Evolutionary conservation across 176 grass and related monocot species (phyloP), one percentile per base, ranked within the genome.

Genomic region (Rhipidocladum racemiflorum): DNA sequence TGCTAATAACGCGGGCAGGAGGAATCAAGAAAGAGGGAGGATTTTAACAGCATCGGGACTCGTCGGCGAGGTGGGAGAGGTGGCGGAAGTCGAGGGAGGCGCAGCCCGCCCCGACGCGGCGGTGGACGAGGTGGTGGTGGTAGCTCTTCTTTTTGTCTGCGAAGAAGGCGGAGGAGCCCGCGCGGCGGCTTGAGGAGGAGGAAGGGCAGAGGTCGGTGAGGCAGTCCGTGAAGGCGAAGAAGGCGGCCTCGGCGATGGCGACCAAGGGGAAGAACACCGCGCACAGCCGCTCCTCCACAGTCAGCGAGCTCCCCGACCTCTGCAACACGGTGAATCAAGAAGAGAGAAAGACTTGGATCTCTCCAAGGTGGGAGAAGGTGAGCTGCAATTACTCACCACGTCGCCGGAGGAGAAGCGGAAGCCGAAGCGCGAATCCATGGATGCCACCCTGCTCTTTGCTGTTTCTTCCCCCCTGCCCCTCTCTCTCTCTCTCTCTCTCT

Each of bases 211-310:
- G 70, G 75, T 66, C 78, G 53, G 65, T 75, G 84, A 93, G 90
- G 89, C 94, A 97, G 68, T 69, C 87, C 10, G 75, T 51, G 77
- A 88, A 74, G n/a, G 72, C 82, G 85, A 86, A 91, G 84, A 94
- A 69, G 70, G 85, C 34, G 34, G 87, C 83, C 87, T 91, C 94
- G 5, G 77, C 64, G 40, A 93, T 70, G 61, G 80, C 70, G 12
- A 97, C 9, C 28, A 87, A 75, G 18, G 91, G 94, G 17, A 97
- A 67, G 49, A 94, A 70, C 50, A 42, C 81, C 18, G 74, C 49
- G 72, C 91, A 97, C 5, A 97, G 78, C 82, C 46, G 88, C 77
- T 97, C 94, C 65, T 89, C 91, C n/a, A 87, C 57, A 70, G 94
- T 89, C 43, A 97, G 65, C 84, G 70, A 84, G 87, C 89, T 94